These are phyloP conservation scores for Paecilomyces niveus DNA, from an alignment of 2,329 filamentous ascomycete genomes.

Conservation along the genomic window DNA sequence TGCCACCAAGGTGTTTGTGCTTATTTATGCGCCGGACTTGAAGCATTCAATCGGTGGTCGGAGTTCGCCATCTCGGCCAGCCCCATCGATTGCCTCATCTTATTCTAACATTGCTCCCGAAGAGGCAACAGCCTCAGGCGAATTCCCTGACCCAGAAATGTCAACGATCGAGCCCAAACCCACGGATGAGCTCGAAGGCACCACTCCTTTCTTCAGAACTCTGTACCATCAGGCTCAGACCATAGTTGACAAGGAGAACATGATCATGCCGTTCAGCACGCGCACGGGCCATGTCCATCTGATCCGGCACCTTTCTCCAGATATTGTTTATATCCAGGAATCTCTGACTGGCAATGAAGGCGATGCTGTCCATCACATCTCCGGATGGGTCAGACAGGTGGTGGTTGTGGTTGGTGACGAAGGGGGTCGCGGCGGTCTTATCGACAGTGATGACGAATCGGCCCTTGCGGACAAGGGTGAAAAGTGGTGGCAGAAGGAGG, in stretches of 20 bases:
- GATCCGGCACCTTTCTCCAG: constrained; percentile 74
- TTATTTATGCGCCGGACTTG: constrained; percentile 79
- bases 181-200: constrained; percentile 39
- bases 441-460: constrained; percentile 64
- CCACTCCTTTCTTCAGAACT: constrained; percentile 63
- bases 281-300: constrained; percentile 78
- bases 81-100: constrained; percentile 66
- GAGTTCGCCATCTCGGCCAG: constrained; percentile 43
- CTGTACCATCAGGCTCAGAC: constrained; percentile 71
- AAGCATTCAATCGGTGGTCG: constrained; percentile 49
- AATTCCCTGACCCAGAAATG: constrained; percentile 47
- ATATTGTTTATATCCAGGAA: constrained; percentile 82
- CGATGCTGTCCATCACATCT: constrained; percentile 60
- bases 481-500: constrained; percentile 59
- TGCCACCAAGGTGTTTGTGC: constrained; percentile 70
- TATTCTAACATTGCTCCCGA: constrained; percentile 79
- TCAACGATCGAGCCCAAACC: constrained; percentile 40
- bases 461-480: constrained; percentile 30
- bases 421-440: constrained; percentile 62
- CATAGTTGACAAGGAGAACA: constrained; percentile 75
- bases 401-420: constrained; percentile 54
- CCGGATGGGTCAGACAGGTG: constrained; percentile 54
- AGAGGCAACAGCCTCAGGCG: constrained; percentile 45
- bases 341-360: constrained; percentile 72
- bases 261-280: constrained; percentile 84